Percentiles rank a stretch among this genome's conserved stretches.
phyloP scores from a whole-genome alignment of 352 stramenopile species.

The Thalassiosira allenii region DNA sequence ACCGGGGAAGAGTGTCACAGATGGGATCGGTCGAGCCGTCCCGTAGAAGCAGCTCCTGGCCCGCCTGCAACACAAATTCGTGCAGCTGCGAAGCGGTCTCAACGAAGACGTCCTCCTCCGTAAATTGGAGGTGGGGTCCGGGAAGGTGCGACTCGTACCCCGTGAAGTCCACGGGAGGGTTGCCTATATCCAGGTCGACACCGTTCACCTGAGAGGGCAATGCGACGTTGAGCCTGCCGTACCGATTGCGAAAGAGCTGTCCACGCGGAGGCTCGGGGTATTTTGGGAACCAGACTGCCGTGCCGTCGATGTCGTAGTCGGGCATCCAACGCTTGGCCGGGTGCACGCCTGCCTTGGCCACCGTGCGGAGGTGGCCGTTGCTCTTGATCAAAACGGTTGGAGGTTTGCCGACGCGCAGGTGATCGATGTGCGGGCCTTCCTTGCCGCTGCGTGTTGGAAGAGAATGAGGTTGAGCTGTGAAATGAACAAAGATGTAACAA shows the following conservation, averaged over 20 bases:
- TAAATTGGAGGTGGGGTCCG: conserved; percentile 45
- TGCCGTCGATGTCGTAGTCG: conserved; percentile 5
- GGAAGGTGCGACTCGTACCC: conserved; percentile 60
- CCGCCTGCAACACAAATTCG: conserved; percentile 13
- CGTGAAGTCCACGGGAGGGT: conserved; percentile 18
- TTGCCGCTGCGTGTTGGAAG: conserved; percentile 43
- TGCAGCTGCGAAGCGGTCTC: conserved; percentile 52
- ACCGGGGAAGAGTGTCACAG: conserved; percentile 50
- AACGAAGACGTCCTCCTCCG: conserved; percentile 34
- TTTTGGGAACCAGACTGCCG: not conserved
- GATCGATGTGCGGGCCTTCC: conserved; percentile 61
- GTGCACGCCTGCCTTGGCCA: conserved; percentile 3
- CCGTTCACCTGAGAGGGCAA: not conserved
- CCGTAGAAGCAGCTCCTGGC: conserved; percentile 50
- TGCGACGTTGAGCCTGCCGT: not conserved
- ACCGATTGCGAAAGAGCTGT: not conserved
- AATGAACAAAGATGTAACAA: too few relatives aligned
- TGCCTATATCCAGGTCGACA: conserved; percentile 2
- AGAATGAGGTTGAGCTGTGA: too few relatives aligned
- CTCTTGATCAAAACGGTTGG: conserved; percentile 44
- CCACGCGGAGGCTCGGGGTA: not conserved
- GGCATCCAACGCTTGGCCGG: not conserved
- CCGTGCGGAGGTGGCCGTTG: conserved; percentile 2
- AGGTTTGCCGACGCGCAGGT: conserved; percentile 59
- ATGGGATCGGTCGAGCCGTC: conserved; percentile 27